Conservation (phyloP, 176 grass and related monocot species). For the Metroxylon sagu region DNA sequence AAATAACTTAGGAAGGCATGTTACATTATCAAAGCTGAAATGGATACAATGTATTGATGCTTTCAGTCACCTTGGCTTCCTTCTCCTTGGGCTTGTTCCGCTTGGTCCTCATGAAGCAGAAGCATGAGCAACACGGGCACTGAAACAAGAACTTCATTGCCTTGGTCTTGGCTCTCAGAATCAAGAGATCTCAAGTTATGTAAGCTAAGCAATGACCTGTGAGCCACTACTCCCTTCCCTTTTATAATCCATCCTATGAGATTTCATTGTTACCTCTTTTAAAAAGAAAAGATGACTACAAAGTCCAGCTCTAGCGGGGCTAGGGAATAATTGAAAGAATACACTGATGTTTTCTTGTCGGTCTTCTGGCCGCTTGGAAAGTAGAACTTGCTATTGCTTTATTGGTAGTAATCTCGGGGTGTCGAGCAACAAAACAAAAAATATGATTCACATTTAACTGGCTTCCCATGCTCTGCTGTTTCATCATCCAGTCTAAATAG, state of each 20-base stretch:
- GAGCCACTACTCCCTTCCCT: too few species aligned
- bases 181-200: too few species aligned
- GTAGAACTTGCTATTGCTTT: constrained; percentile 11
- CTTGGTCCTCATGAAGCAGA: constrained; percentile 26
- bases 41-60: background rate
- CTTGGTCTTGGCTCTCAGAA: background rate
- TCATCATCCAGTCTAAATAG: too few species aligned
- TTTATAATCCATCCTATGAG: too few species aligned
- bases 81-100: constrained; percentile 19
- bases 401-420: constrained; percentile 5
- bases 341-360: background rate
- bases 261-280: too few species aligned
- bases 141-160: constrained; percentile 29
- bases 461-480: too few species aligned
- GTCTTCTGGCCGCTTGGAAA: constrained; percentile 24
- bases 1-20: too few species aligned
- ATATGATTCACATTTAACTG: constrained; percentile 10
- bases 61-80: constrained; percentile 12
- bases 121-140: constrained; percentile 29
- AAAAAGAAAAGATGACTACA: too few species aligned
- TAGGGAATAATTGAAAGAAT: constrained; percentile 14
- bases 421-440: constrained; percentile 8
- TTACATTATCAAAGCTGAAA: too few species aligned
- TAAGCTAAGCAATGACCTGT: too few species aligned
- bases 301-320: background rate